Base-by-base conservation (phyloP, 2,329 filamentous ascomycete genomes). In the Fusarium poae region DNA sequence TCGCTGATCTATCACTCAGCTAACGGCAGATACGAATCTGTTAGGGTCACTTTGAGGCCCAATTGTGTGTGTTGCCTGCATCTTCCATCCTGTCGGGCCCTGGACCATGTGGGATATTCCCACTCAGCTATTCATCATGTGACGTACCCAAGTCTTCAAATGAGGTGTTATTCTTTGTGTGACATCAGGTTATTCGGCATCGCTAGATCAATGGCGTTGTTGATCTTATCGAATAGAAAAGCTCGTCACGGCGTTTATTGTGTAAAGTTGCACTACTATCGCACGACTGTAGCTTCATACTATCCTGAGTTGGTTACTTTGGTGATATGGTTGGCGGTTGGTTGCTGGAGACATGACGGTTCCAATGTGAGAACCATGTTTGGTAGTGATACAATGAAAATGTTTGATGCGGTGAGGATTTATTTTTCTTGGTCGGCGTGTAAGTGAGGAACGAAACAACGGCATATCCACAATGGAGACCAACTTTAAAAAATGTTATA, bases 271-370 rank as follows among this genome's bases (percentile, higher is more conserved):
- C 65, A 65, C 65, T 68, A 68, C 37, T 61, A 69, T 69, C 49
- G 66, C 62, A 67, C 46, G 67, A 70, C 67, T 55, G 54, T 54
- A 45, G 42, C 49, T 70, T 53, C 55, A 69, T 69, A 39, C 44
- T 52, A 70, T 62, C 52, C 37, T 64, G 40, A 25, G 25, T 20
- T 46, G 37, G 50, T 49, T 53, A 43, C 44, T 40, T 67, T 21
- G n/a, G 53, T 55, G 62, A 63, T 69, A 37, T 70, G 66, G 66
- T 69, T 69, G 66, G 66, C 67, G 57, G 55, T 40, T 35, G 27
- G 32, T 55, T 13, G 12, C 37, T 67, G 42, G 57, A 51, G 40
- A 51, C 37, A 37, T 67, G 67, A 60, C 46, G 23, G 67, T 70
- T 54, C 56, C 32, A 70, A 67, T 60, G 45, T 43, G 34, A 44